Conservation (phyloP, 2,329 filamentous ascomycete genomes). For the Fusarium compactum region DNA sequence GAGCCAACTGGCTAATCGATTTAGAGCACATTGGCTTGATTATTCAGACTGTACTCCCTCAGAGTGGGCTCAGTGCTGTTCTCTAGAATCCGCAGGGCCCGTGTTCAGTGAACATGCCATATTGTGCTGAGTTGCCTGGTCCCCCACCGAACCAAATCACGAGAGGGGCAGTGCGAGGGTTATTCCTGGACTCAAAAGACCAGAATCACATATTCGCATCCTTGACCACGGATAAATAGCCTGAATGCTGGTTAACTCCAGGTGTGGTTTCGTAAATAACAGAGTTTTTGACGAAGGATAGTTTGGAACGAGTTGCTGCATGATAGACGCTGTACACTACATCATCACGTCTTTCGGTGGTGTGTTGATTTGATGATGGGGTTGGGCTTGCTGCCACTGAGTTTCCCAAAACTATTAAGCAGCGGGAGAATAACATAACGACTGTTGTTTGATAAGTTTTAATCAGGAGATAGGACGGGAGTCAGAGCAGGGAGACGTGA, state of each 20-base stretch:
- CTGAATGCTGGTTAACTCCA: neutral
- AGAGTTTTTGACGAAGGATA: neutral
- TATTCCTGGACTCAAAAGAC: neutral
- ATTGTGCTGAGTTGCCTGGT: neutral
- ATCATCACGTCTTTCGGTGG: neutral
- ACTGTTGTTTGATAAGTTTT: no score
- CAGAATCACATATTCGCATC: neutral
- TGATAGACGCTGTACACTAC: neutral
- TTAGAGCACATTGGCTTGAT: neutral
- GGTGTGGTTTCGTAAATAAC: neutral
- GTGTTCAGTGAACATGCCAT: neutral
- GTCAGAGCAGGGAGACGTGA: rapidly evolving
- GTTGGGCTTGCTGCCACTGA: neutral
- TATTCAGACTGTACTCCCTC: rapidly evolving
- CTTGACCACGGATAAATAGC: neutral
- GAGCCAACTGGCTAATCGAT: neutral
- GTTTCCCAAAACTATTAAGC: no score
- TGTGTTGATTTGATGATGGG: rapidly evolving
- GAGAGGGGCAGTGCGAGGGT: neutral
- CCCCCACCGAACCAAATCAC: neutral
- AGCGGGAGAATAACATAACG: no score
- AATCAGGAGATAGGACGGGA: no score
- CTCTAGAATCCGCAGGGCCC: neutral
- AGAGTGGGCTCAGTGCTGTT: neutral
- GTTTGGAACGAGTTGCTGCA: neutral